phyloP scores from a whole-genome alignment of 331 rosid genomes.

The Saraca asoca region DNA sequence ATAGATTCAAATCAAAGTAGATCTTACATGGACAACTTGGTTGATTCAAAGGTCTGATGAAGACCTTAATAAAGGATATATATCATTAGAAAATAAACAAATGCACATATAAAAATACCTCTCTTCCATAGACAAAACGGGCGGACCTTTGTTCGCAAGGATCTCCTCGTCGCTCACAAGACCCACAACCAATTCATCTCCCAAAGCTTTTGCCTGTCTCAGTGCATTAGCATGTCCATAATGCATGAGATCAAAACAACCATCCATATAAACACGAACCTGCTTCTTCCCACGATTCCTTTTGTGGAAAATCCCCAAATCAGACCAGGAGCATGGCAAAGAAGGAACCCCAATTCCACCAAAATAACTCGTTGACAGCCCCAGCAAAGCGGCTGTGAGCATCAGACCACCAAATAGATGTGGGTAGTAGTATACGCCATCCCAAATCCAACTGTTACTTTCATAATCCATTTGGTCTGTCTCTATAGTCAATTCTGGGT shows the following conservation, averaged over 20 bases:
- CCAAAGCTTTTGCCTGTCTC: slow-evolving; percentile 95
- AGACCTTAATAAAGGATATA: neutral
- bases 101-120: slow-evolving; percentile 45
- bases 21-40: neutral
- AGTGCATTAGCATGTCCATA: slow-evolving; percentile 98
- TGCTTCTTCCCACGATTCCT: slow-evolving; percentile 74
- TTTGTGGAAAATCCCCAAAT: slow-evolving; percentile 69
- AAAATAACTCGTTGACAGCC: slow-evolving; percentile 84
- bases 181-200: slow-evolving; percentile 94
- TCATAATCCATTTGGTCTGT: slow-evolving; percentile 67
- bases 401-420: slow-evolving; percentile 90
- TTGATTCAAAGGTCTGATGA: neutral
- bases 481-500: neutral
- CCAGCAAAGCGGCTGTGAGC: slow-evolving; percentile 96
- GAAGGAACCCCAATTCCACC: slow-evolving; percentile 80
- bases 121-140: slow-evolving; percentile 89
- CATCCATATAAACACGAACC: slow-evolving; percentile 96
- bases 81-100: neutral
- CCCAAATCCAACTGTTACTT: slow-evolving; percentile 86
- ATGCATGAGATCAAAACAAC: slow-evolving; percentile 99
- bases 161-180: slow-evolving; percentile 95
- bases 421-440: slow-evolving; percentile 76
- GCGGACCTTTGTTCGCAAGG: slow-evolving; percentile 87
- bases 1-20: neutral
- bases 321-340: slow-evolving; percentile 66